A percentile compares a stretch with the other conserved stretches of the same genome.
Evolutionary conservation across 2,329 filamentous ascomycete genomes (phyloP).

Genomic region (Leptoxyphium fumago): DNA sequence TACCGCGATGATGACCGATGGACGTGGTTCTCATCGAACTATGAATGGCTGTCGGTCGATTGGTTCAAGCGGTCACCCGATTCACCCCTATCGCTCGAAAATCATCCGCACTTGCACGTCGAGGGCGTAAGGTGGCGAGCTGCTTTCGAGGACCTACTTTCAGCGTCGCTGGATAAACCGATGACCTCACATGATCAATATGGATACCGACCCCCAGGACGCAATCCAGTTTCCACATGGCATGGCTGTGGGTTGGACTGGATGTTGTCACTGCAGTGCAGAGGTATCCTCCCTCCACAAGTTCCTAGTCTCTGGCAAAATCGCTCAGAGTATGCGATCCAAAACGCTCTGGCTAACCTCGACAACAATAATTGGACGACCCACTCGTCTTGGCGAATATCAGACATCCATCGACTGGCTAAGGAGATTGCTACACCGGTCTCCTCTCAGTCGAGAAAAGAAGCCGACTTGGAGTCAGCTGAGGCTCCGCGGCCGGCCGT

Average conservation of each 20-base stretch:
- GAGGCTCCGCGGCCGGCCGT: background rate
- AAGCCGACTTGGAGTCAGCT: background rate
- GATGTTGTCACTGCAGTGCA: slow-evolving; percentile 22
- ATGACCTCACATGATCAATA: slow-evolving; percentile 11
- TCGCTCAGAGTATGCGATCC: background rate
- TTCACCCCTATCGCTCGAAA: slow-evolving; percentile 40
- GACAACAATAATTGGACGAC: background rate
- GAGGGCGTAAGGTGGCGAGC: slow-evolving; percentile 35
- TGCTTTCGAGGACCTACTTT: slow-evolving; percentile 45
- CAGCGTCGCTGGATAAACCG: slow-evolving; percentile 24
- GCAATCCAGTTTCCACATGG: slow-evolving; percentile 10
- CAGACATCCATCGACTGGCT: slow-evolving; percentile 6
- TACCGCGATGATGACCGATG: slow-evolving; percentile 11
- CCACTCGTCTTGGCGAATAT: background rate
- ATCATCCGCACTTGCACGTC: slow-evolving; percentile 23
- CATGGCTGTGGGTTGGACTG: slow-evolving; percentile 19
- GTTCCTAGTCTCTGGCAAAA: slow-evolving; percentile 6
- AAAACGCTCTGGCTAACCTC: background rate
- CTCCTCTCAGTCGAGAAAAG: slow-evolving; percentile 2
- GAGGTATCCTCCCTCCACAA: slow-evolving; percentile 20
- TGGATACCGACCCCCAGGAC: slow-evolving; percentile 7
- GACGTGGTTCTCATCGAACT: background rate
- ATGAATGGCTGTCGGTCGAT: slow-evolving; percentile 19
- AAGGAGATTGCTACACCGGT: slow-evolving; percentile 7
- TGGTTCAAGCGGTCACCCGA: slow-evolving; percentile 33